These are phyloP conservation scores for Leccinum glutinopallens DNA, from an alignment of 1,284 basidiomycete genomes.

Conservation along the genomic window DNA sequence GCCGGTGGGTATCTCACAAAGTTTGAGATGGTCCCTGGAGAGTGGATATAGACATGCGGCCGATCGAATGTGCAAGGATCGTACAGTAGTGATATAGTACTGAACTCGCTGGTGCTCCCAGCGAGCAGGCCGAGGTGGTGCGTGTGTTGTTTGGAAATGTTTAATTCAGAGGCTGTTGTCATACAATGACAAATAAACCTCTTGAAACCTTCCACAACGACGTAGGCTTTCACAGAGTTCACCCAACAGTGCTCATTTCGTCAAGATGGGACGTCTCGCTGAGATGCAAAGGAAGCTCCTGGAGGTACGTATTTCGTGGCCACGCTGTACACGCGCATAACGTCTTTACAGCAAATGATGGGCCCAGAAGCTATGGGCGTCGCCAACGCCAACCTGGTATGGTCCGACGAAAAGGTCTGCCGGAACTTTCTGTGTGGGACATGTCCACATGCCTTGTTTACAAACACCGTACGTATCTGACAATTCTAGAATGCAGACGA, in stretches of 20 bases:
- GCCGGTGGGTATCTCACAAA: conserved; percentile 20
- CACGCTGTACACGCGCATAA: conserved; percentile 7
- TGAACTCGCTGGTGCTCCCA: not conserved
- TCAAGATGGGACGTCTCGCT: conserved; percentile 79
- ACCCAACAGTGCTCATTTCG: conserved; percentile 17
- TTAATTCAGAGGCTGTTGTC: conserved; percentile 31
- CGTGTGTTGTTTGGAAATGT: conserved; percentile 31
- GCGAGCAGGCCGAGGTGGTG: not conserved
- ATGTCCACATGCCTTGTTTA: conserved; percentile 97
- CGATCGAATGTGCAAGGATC: not conserved
- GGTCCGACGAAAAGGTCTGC: conserved; percentile 99
- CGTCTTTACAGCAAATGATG: conserved; percentile 88
- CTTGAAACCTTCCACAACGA: conserved; percentile 17
- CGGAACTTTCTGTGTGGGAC: conserved; percentile 97
- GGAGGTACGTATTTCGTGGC: conserved; percentile 57
- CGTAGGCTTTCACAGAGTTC: not conserved
- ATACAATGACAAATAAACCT: conserved; percentile 35
- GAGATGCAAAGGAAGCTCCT: conserved; percentile 94
- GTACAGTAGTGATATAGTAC: not conserved
- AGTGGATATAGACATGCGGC: conserved; percentile 1
- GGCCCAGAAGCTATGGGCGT: conserved; percentile 98
- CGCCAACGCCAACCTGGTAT: conserved; percentile 88
- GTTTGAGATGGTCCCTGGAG: not conserved
- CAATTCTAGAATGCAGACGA: conserved; percentile 4
- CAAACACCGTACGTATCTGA: conserved; percentile 83